Percentiles rank a stretch among this genome's conserved stretches.
Evolutionary conservation across 208 protist species (phyloP).

Genomic region (Acanthamoeba lenticulata): DNA sequence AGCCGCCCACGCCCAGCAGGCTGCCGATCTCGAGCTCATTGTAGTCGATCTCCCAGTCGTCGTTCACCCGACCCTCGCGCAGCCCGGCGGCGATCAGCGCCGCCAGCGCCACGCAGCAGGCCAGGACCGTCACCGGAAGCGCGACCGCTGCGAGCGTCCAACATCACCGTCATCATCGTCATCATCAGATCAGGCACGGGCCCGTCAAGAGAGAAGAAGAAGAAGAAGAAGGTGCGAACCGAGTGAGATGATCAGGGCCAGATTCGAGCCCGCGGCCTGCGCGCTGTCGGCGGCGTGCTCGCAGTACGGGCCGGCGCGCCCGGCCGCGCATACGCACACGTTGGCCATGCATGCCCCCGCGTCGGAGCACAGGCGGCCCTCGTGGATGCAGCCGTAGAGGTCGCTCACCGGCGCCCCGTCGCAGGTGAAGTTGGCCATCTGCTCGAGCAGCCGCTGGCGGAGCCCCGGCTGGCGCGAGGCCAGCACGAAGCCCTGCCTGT

Average conservation of each 20-base stretch:
- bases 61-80: background rate
- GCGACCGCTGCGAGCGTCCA: too few species aligned
- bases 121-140: background rate
- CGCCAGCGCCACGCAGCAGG: background rate
- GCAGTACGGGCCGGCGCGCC: background rate
- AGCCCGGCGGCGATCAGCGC: background rate
- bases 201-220: too few species aligned
- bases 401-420: background rate
- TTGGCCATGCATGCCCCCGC: background rate
- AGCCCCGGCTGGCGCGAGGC: background rate
- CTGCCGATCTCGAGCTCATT: slow-evolving; percentile 9
- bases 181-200: too few species aligned
- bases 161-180: too few species aligned
- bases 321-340: background rate
- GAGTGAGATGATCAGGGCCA: background rate
- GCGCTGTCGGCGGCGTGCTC: background rate
- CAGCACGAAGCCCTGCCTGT: background rate
- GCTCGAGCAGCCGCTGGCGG: background rate
- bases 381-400: background rate
- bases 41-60: slow-evolving; percentile 43
- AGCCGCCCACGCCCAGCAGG: background rate
- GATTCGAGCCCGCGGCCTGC: too few species aligned
- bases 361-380: background rate
- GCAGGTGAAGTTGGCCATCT: background rate
- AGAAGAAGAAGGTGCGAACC: background rate